Base-by-base conservation (phyloP, 148 eudicot species). In the Arbutus unedo region DNA sequence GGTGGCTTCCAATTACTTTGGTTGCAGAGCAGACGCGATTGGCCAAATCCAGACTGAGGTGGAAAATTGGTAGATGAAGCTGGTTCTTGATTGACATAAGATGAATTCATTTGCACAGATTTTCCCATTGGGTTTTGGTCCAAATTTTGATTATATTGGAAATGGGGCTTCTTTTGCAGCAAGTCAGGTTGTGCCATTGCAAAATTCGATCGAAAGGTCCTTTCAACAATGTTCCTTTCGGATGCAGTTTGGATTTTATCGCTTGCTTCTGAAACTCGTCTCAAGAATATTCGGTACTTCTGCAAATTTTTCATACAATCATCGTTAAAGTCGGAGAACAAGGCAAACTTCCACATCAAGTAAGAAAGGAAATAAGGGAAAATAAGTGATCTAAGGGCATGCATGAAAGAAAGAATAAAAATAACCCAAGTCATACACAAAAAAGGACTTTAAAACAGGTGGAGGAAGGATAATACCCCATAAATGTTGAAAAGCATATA, bases 221-320 rank as follows among this genome's bases (percentile, higher is more conserved):
- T 62, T 50, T 79, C 81, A 3, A 47, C 11, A 73, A 14, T 60
- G 56, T 3, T 60, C 55, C 21, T 81, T 43, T 68, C 77, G 48
- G 18, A 55, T 8, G 68, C 45, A 64, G 48, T 21, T 47, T 85
- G 80, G 54, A 80, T 45, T 60, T 75, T 80, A 31, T 13, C 72
- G 74, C 84, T 82, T 80, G 84, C 79, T 71, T 88, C 91, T 0
- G 80, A n/a, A 70, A 89, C 82, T 77, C 86, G 67, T 81, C 81
- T 87, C 18, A 92, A 80, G 83, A 91, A 90, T 50, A 91, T 83
- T 49, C 95, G 87, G 81, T 92, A 92, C 82, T 92, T 92, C 95
- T 92, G 86, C 84, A 88, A 66, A 50, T 15, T n/a, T 54, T 14
- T 25, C 3, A 57, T 50, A 50, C 10, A 3, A 44, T 41, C 44